Conservation (phyloP, 2,329 filamentous ascomycete species). For the Sphaerulina musiva region DNA sequence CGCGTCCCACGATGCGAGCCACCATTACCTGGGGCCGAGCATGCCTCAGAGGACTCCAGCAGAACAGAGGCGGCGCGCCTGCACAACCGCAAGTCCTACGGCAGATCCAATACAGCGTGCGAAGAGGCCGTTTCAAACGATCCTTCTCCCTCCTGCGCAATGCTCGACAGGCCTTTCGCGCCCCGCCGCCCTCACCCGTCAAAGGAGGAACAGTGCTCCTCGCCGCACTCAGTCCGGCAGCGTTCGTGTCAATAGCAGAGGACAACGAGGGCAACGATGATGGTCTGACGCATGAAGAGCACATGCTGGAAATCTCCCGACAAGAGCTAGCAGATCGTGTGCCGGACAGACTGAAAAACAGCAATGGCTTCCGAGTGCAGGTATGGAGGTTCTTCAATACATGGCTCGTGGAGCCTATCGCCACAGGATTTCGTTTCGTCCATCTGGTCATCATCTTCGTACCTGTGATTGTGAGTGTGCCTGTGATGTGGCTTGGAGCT, state of each 20-base stretch:
- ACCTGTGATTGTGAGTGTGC: conserved; percentile 75
- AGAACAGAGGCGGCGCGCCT: conserved; percentile 15
- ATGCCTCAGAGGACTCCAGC: conserved; percentile 20
- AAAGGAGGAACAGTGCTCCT: conserved; percentile 33
- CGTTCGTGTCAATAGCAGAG: conserved; percentile 54
- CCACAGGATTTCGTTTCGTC: conserved; percentile 79
- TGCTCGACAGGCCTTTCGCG: conserved; percentile 25
- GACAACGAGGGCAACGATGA: conserved; percentile 40
- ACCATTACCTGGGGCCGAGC: conserved; percentile 24
- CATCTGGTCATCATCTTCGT: conserved; percentile 85
- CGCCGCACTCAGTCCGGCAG: conserved; percentile 50
- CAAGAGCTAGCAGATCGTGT: conserved; percentile 68
- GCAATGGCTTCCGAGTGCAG: conserved; percentile 53
- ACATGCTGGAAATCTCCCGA: conserved; percentile 79
- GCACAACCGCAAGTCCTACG: conserved; percentile 29
- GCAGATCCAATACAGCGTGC: conserved; percentile 28
- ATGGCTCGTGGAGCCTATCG: conserved; percentile 74
- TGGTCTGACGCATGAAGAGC: conserved; percentile 66
- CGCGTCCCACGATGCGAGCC: conserved; percentile 26
- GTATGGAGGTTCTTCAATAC: conserved; percentile 62
- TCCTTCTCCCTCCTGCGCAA: conserved; percentile 25
- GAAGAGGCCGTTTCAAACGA: conserved; percentile 23
- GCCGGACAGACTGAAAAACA: conserved; percentile 53
- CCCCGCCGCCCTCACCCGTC: conserved; percentile 31
- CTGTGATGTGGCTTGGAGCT: conserved; percentile 70